These are phyloP conservation scores for Salix dunnii DNA, from an alignment of 345 rosid genomes.

Conservation along the genomic window DNA sequence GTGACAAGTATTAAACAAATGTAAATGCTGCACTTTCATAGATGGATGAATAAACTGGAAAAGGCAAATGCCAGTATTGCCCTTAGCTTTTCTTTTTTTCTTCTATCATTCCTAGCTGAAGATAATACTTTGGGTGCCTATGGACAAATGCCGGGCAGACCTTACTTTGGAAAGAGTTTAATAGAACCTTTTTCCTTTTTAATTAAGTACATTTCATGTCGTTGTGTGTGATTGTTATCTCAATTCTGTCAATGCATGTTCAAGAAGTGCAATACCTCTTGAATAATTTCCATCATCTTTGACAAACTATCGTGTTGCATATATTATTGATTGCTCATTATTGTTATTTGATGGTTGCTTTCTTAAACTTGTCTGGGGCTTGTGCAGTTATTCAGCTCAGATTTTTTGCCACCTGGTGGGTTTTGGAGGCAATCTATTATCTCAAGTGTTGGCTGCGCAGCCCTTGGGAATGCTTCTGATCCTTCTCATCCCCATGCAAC, in stretches of 20 bases:
- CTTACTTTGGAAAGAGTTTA: background rate
- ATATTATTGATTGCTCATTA: background rate
- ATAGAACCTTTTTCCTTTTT: background rate
- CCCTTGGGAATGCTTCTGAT: slow-evolving; percentile 44
- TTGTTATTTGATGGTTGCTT: background rate
- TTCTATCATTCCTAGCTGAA: background rate
- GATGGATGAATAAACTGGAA: background rate
- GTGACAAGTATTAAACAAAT: background rate
- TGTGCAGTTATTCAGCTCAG: slow-evolving; percentile 61
- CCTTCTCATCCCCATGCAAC: slow-evolving; percentile 37
- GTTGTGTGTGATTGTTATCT: too few species aligned
- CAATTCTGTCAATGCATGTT: background rate
- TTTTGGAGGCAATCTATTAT: slow-evolving; percentile 55
- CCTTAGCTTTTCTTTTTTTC: background rate
- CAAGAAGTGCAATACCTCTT: background rate
- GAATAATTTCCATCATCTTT: background rate
- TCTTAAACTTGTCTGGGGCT: slow-evolving; percentile 1
- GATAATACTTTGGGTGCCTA: background rate
- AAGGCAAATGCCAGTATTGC: background rate
- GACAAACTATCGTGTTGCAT: background rate
- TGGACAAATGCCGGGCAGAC: background rate
- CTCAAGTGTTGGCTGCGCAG: slow-evolving; percentile 52
- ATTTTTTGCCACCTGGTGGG: slow-evolving; percentile 50
- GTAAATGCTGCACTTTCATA: background rate
- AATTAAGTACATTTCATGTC: background rate